Evolutionary conservation across 2,329 filamentous ascomycete genomes (phyloP), one percentile per base, ranked within the genome.

Genomic region (Capronia americana): DNA sequence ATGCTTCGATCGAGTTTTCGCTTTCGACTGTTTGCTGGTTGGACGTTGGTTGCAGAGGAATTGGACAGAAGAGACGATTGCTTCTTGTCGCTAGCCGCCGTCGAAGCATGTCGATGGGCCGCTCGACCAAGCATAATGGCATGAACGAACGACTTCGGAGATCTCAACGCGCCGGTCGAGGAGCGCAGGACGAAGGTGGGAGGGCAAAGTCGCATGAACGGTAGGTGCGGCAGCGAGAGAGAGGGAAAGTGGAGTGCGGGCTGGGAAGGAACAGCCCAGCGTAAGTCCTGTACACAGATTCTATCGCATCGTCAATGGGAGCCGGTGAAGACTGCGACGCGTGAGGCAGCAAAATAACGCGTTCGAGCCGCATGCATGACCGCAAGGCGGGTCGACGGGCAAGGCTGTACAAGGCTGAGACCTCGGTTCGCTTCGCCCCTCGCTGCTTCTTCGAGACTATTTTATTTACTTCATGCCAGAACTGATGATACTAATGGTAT

Each of bases 1-100:
- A 73, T 69, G 32, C 59, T 70, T 32, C 71, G 69, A 38, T 71
- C 70, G 55, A 74, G 68, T 53, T 73, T 74, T 32, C 72, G 63
- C 63, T 74, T 70, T 48, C 51, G 41, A 26, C 53, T 26, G 30
- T 48, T 44, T 34, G 28, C 17, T 2, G 57, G 54, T 17, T 60
- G 34, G 6, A 55, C 44, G 38, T 72, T 72, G 63, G 46, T 59
- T 10, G 64, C 69, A 23, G 66, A 46, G 30, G 63, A 41, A 34
- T 69, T 71, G 30, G 63, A 34, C 10, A 63, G 67, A 3, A 70
- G 53, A 32, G 69, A 58, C 24, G 65, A 63, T 48, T 71, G 67
- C 30, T 57, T 70, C 41, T 69, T 71, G 55, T 66, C 69, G 8
- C 26, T 38, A 7, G 63, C 60, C 28, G 34, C 26, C 11, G 67